Base-by-base conservation (phyloP, 1,284 basidiomycete species). In the Ceratobasidium sp. region DNA sequence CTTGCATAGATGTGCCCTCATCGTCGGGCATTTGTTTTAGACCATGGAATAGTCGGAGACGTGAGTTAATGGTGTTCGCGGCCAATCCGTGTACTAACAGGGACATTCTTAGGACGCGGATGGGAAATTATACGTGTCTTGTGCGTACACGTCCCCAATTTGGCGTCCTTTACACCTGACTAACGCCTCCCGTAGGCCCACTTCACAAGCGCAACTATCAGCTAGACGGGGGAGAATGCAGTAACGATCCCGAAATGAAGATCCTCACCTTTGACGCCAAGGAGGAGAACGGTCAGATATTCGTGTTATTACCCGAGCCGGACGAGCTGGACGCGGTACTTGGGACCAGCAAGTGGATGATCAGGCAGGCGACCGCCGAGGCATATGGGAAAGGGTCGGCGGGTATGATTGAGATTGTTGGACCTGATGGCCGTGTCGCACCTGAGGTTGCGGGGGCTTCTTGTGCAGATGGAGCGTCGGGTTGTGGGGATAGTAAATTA, bases 121-220 rank as follows among this genome's bases (percentile, higher is more conserved):
- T 31, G 89, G 89, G 1, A 81, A 83, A 8, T 77, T 86, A 24
- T 85, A 86, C 48, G 82, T 86, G 50, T 86, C 85, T 22, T 85
- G 85, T 86, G 74, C 76, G 85, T 82, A 27, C 66, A 29, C n/a
- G n/a, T 45, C 66, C 47, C 22, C 76, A 67, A 62, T 75, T 7
- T 50, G n/a, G 29, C n/a, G 15, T 57, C 47, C 22, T 11, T 22
- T 31, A 41, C n/a, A n/a, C 36, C 36, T 4, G 27, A 2, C n/a
- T 47, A 24, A 50, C 62, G 17, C 19, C 48, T 53, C 48, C 63
- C 41, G 75, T 78, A 78, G 90, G 91, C 79, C 91, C 91, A 0
- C 83, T 93, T 75, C 91, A 92, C 82, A 94, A 93, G 82, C 85
- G 89, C 24, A 92, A 92, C 82, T 93, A 89, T 81, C 83, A 86